phyloP scores from a whole-genome alignment of 192 early-diverging fungal genomes.

The Rhizophagus clarus region DNA sequence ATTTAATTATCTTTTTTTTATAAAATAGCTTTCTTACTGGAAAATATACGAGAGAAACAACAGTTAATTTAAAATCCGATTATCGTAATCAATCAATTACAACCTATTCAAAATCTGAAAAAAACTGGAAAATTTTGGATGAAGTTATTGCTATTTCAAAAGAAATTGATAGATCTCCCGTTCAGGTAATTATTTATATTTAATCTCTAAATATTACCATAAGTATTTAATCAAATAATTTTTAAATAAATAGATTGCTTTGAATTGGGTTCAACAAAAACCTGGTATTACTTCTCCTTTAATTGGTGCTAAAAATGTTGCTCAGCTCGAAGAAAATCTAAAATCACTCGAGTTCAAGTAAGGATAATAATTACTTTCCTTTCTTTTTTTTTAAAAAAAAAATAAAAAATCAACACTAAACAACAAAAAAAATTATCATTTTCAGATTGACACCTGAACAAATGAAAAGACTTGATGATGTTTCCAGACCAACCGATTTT shows the following conservation, averaged over 20 bases:
- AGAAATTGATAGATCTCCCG: constrained; percentile 42
- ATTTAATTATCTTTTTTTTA: too few species aligned
- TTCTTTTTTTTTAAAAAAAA: not conserved
- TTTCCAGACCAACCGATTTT: too few species aligned
- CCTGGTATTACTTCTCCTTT: not conserved
- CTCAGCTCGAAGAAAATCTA: constrained; percentile 40
- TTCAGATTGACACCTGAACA: not conserved
- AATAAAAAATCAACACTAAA: too few species aligned
- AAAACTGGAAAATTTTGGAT: constrained; percentile 45
- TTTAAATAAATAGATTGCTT: too few species aligned
- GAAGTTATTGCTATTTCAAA: constrained; percentile 45
- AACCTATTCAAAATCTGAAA: too few species aligned
- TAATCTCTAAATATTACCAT: too few species aligned
- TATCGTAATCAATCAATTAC: too few species aligned
- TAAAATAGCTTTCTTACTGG: too few species aligned
- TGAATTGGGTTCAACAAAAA: too few species aligned
- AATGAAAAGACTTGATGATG: not conserved
- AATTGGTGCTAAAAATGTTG: constrained; percentile 39
- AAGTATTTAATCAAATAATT: too few species aligned
- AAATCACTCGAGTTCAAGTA: constrained; percentile 39
- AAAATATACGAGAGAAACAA: not conserved
- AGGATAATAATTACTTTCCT: not conserved
- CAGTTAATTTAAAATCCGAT: too few species aligned
- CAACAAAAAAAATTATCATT: too few species aligned
- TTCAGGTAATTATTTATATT: constrained; percentile 33